Evolutionary conservation across 108 stramenopile genomes (phyloP), one percentile per base, ranked within the genome.

Genomic region (Epithemia pelagica): DNA sequence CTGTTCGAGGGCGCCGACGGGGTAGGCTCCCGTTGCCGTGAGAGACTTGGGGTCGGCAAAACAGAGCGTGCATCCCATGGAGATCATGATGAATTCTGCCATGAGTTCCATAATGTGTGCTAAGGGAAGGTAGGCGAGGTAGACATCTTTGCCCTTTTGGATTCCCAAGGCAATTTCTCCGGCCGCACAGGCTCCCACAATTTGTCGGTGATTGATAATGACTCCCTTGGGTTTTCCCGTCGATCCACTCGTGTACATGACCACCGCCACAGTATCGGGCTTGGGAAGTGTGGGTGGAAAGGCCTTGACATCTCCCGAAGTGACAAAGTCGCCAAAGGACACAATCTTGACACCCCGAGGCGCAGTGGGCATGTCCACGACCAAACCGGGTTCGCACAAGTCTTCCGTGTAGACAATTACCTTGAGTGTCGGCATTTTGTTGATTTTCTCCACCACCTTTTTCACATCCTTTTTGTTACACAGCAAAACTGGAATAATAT

Each of bases 201-300:
- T 72, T 71, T 90, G 85, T 27, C 62, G 56, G 78, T 99, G 98
- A 20, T 81, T 86, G 37, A 96, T 84, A 62, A 96, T 89, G 1
- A 97, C 97, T 62, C 97, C 98, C 89, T 99, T 99, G 18, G 98
- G 97, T 66, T 96, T 92, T 62, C 94, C 93, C 5, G 56, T 58
- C 8, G 56, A 58, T 58, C 56, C 56, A 58, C 56, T 58, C 15
- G 97, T 99, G 83, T 96, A 99, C 93, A 99, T 96, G 72, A 99
- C 88, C 3, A 96, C 91, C 57, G 95, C 96, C 59, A 76, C 76
- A 31, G 91, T 82, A 54, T 91, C 88, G 29, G 87, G 69, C 30
- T 72, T 76, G 30, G 94, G 94, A 57, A 90, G 86, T 46, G 82
- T 72, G 1, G 75, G 72, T 28, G 89, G 82, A 67, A 80, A 91